Evolutionary conservation across 2,329 filamentous ascomycete species (phyloP), one percentile per base, ranked within the genome.

Genomic region (Pseudogymnoascus sp.): DNA sequence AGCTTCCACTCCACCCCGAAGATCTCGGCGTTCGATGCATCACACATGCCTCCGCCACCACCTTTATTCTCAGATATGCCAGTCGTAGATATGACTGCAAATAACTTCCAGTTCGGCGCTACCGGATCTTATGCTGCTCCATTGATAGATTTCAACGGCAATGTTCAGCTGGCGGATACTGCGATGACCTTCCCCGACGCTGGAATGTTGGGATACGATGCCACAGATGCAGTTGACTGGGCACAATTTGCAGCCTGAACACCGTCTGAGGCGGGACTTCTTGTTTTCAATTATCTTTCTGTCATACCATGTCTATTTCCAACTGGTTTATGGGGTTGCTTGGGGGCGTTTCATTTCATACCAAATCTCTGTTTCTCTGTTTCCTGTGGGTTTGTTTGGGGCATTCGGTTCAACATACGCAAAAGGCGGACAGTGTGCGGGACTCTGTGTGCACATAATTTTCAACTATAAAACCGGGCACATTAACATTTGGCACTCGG

Each of bases 261-360:
- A 25, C 37, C 5, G 57, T 5, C 28, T 53, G 28, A 4, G 11
- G 47, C 28, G n/a, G 4, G 28, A 25, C n/a, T 33, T 33, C 47
- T 53, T 53, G 47, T 53, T 53, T 53, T 53, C 47, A 53, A 53
- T 53, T 53, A 53, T 22, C 33, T 53, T 41, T 33, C 22, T 53
- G 47, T 18, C 47, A 53, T 33, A 53, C 15, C 47, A 53, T 20
- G 47, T 53, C 15, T 33, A 11, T 15, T 33, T 53, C 14, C 28
- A 18, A 53, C 28, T 5, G 28, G 47, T 53, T 53, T 28, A 53
- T 30, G 47, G 18, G 47, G 4, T 33, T 53, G 47, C n/a, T 30
- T 25, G 30, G 30, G 47, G 47, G 47, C n/a, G 25, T n/a, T 53
- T 53, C 18, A 53, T 53, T 53, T 53, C 47, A 33, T 53, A 33